Base-by-base conservation (phyloP, 2,329 filamentous ascomycete species). In the Aureobasidium sp. region DNA sequence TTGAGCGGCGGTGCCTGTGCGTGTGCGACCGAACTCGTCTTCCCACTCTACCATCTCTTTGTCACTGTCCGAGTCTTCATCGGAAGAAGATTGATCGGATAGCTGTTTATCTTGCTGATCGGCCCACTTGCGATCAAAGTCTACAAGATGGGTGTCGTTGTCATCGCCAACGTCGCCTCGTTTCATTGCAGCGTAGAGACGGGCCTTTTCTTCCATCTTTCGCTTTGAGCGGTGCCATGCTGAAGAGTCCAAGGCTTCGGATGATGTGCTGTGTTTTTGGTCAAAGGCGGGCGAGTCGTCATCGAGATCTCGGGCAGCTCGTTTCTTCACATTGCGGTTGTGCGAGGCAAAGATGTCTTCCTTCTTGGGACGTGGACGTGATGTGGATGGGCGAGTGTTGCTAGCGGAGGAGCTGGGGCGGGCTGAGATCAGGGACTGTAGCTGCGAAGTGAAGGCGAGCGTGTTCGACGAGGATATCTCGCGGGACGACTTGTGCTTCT, bases 51-150 rank as follows among this genome's bases (percentile, higher is more conserved):
- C 78, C n/a, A 89, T 74, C 60, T 91, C 87, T 29, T 81, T 78
- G 47, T 78, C 77, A 67, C 68, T 77, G 22, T 69, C 69, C 8
- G 67, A 74, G 1, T 75, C 74, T 1, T 75, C 73, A 1, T 72
- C 72, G 31, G 71, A 71, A 1, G 70, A 73, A 15, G 68, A 69
- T 5, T 75, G 74, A 25, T 74, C 72, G 48, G 66, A 74, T 15
- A 78, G 77, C 2, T 73, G 72, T 59, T 71, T 75, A 1, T 70
- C 69, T 3, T 73, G 75, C 27, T 79, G 77, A 29, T 67, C 65
- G 15, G 65, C 69, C 92, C 94, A 97, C 77, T 97, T 99, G 64
- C 88, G 82, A 75, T 97, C 94, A 74, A 99, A 99, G 76, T 99
- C 93, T 2, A 99, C 88, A 29, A 96, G 75, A 66, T 79, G 82